Evolutionary conservation across 2,329 filamentous ascomycete species (phyloP), one percentile per base, ranked within the genome.

Genomic region (Aspergillus fijiensis): DNA sequence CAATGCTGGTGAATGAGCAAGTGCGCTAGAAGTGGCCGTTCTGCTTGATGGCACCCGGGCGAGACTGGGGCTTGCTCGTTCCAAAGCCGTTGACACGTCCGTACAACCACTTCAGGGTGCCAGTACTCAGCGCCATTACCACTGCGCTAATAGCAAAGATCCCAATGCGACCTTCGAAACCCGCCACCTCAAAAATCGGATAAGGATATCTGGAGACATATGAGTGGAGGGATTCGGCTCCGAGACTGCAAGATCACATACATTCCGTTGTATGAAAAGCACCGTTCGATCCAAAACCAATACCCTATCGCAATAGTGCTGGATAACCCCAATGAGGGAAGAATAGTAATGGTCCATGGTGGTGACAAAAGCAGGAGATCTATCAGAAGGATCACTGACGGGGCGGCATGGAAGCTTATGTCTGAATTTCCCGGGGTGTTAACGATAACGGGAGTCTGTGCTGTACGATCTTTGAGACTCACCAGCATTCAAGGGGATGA

Each of bases 111-210:
- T 92, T 89, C 63, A 96, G 77, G 10, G 81, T 76, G 23, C 85
- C 78, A 0, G 90, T 93, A 65, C 87, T 91, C 3, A 80, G 73
- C 2, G 89, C 88, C 86, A 96, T 93, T 16, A 90, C 75, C 1
- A 83, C 70, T 0, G 90, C 92, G 48, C 90, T 89, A 19, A 85
- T 77, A 0, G 81, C 81, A 67, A 96, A 96, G 10, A 96, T 79
- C 0, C 84, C 76, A 9, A 87, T 78, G 21, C 93, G 84, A 70
- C 92, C 87, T 52, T 79, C 72, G 0, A 86, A 89, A 53, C 81
- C 82, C 48, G 96, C 78, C 49, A 90, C 72, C 9, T 81, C 87
- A 64, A 97, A 94, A 27, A 96, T 83, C 1, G 93, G 92, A 74
- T 97, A 96, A 0, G 92, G 92, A 67, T 96, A 96, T 81, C 87